Evolutionary conservation across 2,329 filamentous ascomycete genomes (phyloP).

Genomic region (Penicillium concentricum): DNA sequence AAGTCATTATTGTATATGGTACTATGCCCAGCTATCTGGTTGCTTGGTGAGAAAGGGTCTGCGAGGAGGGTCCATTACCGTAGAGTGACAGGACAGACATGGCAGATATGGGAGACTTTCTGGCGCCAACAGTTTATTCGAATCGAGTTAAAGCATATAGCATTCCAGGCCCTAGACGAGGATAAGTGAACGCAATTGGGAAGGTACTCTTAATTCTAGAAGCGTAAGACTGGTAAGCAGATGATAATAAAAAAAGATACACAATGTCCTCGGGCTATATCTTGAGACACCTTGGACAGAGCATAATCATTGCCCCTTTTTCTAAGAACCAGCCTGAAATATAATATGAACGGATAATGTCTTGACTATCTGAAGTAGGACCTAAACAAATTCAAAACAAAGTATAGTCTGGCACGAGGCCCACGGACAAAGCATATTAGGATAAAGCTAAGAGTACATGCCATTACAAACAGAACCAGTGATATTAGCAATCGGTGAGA

Average conservation of each 20-base stretch:
- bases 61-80: neutral
- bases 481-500: constrained; percentile 4
- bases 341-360: neutral
- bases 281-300: neutral
- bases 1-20: neutral
- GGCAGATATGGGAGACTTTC: too few relatives aligned
- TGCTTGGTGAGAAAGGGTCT: neutral
- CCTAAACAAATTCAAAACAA: neutral
- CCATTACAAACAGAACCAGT: neutral
- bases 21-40: neutral
- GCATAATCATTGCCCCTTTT: neutral
- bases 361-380: neutral
- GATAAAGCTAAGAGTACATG: neutral
- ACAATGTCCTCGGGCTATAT: neutral
- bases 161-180: neutral
- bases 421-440: neutral
- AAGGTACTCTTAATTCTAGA: neutral
- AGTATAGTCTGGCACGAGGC: neutral
- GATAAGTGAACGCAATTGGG: neutral
- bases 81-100: too few relatives aligned
- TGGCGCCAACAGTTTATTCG: neutral
- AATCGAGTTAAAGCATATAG: neutral
- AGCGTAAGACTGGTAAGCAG: neutral
- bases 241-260: neutral
- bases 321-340: neutral